Evolutionary conservation across 768 basidiomycete genomes (phyloP), one percentile per base, ranked within the genome.

Genomic region (Termitomyces heimii): DNA sequence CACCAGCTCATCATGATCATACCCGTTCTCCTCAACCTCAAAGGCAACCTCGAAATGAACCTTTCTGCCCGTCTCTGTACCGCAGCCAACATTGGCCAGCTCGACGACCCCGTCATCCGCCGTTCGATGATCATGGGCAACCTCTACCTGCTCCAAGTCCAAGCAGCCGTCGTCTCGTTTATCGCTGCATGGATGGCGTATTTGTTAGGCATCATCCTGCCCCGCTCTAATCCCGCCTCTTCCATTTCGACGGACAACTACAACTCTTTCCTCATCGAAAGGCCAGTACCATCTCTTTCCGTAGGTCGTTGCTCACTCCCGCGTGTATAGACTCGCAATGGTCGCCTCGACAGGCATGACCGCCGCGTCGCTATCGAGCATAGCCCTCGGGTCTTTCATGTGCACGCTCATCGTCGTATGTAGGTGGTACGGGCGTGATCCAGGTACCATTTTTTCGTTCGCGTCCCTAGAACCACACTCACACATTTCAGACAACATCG

Each of bases 41-140:
- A 97, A 66, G 97, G 96, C n/a, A 93, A 99, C 66, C 82, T 98
- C 37, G 97, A 98, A 71, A 98, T 98, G 96, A 98, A 97, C 62
- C 85, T 99, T 7, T 95, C 94, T 4, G 94, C 97, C 0, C 83
- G 96, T 14, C 79, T 99, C n/a, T 89, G 91, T 1, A 99, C 97
- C 0, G 89, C 94, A 1, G 90, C 95, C 5, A 97, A 98, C 63
- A 86, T 95, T 51, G 96, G 96, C 44, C 85, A 94, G 59, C 84
- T 99, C 5, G 94, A 98, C 68, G 81, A 85, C 34, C 83, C 84
- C 0, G 63, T 68, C 2, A 76, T 75, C 8, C 83, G 92, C 4
- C 79, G 82, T 5, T 68, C 75, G 2, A 82, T 96, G 59, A 79
- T 99, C 34, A 57, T 83, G 3, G 94, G 94, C 42, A 97, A 94